phyloP scores from a whole-genome alignment of 805 yeast species.

The Myxozyma neotropica region DNA sequence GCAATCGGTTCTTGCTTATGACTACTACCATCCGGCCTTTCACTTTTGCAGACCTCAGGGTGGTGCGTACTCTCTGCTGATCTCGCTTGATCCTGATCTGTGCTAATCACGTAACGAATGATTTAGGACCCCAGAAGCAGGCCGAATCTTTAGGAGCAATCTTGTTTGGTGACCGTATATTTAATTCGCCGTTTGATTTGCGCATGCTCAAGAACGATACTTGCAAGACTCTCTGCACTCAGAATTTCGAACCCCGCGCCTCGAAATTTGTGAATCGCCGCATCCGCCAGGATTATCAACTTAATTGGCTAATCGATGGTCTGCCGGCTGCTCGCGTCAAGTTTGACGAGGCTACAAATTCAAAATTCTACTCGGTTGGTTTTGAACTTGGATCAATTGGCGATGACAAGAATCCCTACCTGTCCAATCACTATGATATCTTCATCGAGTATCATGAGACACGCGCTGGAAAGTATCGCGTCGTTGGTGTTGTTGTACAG shows the following conservation, averaged over 20 bases:
- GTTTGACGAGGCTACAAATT: slow-evolving; percentile 58
- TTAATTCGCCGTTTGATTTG: slow-evolving; percentile 84
- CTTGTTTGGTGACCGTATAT: slow-evolving; percentile 92
- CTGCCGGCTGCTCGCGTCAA: slow-evolving; percentile 77
- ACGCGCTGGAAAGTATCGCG: slow-evolving; percentile 67
- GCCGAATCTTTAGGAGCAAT: slow-evolving; percentile 91
- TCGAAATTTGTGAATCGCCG: slow-evolving; percentile 74
- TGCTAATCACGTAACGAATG: not conserved
- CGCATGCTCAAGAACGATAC: slow-evolving; percentile 71
- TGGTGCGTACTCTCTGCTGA: too few species aligned
- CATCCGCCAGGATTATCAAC: slow-evolving; percentile 78
- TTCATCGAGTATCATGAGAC: slow-evolving; percentile 80
- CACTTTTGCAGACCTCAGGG: slow-evolving; percentile 79
- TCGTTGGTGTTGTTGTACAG: slow-evolving; percentile 83
- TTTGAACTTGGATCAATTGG: slow-evolving; percentile 77
- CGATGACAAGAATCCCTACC: slow-evolving; percentile 54
- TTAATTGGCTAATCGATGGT: slow-evolving; percentile 94
- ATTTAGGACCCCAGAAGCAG: slow-evolving; percentile 52
- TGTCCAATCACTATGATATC: slow-evolving; percentile 81
- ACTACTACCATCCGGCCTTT: slow-evolving; percentile 76
- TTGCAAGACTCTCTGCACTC: slow-evolving; percentile 69
- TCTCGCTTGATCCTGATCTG: too few species aligned
- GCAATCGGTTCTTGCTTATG: slow-evolving; percentile 43
- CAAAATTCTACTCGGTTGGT: slow-evolving; percentile 75
- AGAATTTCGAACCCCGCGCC: slow-evolving; percentile 63